Conservation (phyloP, 495 filamentous ascomycete genomes). For the Aspergillus campestris region DNA sequence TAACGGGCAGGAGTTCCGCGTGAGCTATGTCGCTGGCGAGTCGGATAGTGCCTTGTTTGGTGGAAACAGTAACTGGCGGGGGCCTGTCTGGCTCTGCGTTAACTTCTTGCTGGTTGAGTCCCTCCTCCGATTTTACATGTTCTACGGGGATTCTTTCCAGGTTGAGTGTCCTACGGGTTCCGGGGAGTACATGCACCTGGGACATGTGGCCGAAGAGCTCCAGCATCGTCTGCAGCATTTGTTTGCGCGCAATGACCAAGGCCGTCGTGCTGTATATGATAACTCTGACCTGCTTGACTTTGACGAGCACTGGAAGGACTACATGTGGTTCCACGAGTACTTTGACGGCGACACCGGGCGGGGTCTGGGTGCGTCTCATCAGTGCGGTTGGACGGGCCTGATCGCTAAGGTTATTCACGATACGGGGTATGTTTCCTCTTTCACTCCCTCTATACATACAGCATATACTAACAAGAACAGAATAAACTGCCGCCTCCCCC, state of each 20-base stretch:
- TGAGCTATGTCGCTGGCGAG: slow-evolving; percentile 86
- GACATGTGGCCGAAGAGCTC: slow-evolving; percentile 91
- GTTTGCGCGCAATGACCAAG: slow-evolving; percentile 74
- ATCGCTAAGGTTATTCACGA: slow-evolving; percentile 97
- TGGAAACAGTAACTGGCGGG: slow-evolving; percentile 95
- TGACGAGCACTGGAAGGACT: slow-evolving; percentile 85
- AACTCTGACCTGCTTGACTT: slow-evolving; percentile 78
- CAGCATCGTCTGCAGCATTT: slow-evolving; percentile 93
- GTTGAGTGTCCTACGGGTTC: slow-evolving; percentile 93
- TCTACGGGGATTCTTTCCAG: slow-evolving; percentile 80
- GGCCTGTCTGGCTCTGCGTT: slow-evolving; percentile 91
- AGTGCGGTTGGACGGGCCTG: slow-evolving; percentile 95
- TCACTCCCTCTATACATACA: not conserved
- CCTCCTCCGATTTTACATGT: slow-evolving; percentile 85
- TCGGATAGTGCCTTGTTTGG: slow-evolving; percentile 91
- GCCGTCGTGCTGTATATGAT: slow-evolving; percentile 76
- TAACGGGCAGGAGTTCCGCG: slow-evolving; percentile 81
- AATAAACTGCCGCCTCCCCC: slow-evolving; percentile 82
- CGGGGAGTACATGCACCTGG: slow-evolving; percentile 91
- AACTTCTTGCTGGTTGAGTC: slow-evolving; percentile 94
- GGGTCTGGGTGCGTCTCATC: slow-evolving; percentile 86
- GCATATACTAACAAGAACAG: slow-evolving; percentile 31
- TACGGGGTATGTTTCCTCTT: slow-evolving; percentile 59
- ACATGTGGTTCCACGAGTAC: slow-evolving; percentile 95
- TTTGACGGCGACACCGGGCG: slow-evolving; percentile 89